Evolutionary conservation across 805 yeast species (phyloP).

Genomic region (Saturnispora galanensis): DNA sequence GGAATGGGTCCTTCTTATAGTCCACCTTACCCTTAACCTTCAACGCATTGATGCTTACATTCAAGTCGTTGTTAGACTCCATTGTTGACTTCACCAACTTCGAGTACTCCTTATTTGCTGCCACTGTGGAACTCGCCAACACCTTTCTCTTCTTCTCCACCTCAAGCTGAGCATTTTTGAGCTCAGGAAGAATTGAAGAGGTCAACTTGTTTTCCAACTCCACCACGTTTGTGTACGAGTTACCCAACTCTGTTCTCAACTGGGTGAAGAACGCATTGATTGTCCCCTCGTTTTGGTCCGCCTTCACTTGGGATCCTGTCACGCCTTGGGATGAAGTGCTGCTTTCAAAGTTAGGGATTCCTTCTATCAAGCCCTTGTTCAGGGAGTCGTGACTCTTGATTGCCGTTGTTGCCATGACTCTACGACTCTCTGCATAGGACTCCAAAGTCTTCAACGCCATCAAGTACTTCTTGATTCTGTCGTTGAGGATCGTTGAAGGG

Average conservation of each 20-base stretch:
- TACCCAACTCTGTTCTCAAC: constrained; percentile 22
- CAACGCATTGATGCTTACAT: constrained; percentile 16
- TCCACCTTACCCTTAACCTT: constrained; percentile 21
- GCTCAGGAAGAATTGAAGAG: constrained; percentile 32
- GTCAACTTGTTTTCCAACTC: constrained; percentile 32
- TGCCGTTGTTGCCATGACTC: constrained; percentile 15
- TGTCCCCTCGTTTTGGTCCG: constrained; percentile 7
- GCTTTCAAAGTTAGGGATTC: constrained; percentile 24
- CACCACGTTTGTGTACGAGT: constrained; percentile 25
- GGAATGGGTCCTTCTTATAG: constrained; percentile 36
- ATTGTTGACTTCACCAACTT: constrained; percentile 26
- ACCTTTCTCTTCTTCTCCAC: constrained; percentile 35
- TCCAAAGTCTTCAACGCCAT: constrained; percentile 19
- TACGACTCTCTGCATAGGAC: constrained; percentile 20
- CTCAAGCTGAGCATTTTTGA: constrained; percentile 32
- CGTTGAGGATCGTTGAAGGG: constrained; percentile 19
- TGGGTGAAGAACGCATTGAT: constrained; percentile 23
- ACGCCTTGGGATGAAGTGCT: no score
- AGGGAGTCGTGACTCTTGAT: constrained; percentile 21
- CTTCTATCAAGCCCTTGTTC: constrained; percentile 15
- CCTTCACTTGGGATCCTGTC: no score
- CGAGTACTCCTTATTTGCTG: constrained; percentile 32
- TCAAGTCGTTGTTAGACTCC: constrained; percentile 21
- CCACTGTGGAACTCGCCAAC: constrained; percentile 26
- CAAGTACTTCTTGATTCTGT: constrained; percentile 23